These are phyloP conservation scores for Cytospora piceicola DNA, from an alignment of 2,329 filamentous ascomycete genomes.

Conservation along the genomic window DNA sequence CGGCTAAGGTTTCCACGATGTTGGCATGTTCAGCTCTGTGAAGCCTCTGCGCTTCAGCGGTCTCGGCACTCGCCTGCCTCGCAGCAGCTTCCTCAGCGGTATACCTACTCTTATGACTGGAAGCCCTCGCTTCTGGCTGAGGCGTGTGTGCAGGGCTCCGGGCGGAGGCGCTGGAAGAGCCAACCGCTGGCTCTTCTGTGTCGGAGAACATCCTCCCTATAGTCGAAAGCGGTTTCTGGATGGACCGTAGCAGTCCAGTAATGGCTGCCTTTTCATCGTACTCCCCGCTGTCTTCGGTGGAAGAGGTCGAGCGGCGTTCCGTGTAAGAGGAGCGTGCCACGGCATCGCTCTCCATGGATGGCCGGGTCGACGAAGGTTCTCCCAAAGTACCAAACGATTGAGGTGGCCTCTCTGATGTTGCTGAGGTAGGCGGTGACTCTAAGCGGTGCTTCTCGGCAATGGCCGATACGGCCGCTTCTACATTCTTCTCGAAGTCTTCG, in stretches of 20 bases:
- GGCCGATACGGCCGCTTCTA: slow-evolving; percentile 93
- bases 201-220: slow-evolving; percentile 95
- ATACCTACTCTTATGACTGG: slow-evolving; percentile 48
- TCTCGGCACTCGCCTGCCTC: slow-evolving; percentile 86
- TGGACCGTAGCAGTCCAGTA: slow-evolving; percentile 81
- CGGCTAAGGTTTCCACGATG: slow-evolving; percentile 89
- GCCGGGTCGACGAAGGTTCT: slow-evolving; percentile 55
- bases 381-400: slow-evolving; percentile 33
- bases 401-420: slow-evolving; percentile 51
- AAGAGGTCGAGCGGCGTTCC: slow-evolving; percentile 58
- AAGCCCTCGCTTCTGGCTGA: slow-evolving; percentile 36
- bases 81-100: slow-evolving; percentile 87
- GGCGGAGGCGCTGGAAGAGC: slow-evolving; percentile 39
- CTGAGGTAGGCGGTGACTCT: slow-evolving; percentile 50
- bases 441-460: slow-evolving; percentile 87
- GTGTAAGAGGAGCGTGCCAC: slow-evolving; percentile 39
- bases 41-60: slow-evolving; percentile 82
- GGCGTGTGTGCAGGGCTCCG: slow-evolving; percentile 45
- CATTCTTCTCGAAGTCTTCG: slow-evolving; percentile 92
- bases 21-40: slow-evolving; percentile 84
- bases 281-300: slow-evolving; percentile 54
- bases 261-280: slow-evolving; percentile 81
- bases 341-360: slow-evolving; percentile 48
- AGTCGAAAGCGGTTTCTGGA: slow-evolving; percentile 86
- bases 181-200: slow-evolving; percentile 45